Evolutionary conservation across 495 filamentous ascomycete species (phyloP).

Genomic region (Echria macrotheca): DNA sequence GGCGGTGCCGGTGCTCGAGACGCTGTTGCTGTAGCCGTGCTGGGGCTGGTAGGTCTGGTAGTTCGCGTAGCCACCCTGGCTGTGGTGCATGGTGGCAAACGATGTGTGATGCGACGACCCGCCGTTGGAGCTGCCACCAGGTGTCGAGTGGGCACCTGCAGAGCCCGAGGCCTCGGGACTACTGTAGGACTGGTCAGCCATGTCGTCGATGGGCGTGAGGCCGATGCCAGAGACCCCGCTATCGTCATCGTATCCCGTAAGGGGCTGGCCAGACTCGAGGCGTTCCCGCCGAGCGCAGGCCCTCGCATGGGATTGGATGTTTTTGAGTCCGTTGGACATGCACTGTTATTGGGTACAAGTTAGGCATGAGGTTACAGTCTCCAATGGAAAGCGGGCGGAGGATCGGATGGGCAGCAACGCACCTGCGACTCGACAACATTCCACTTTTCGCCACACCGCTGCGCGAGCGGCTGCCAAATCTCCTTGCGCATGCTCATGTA

Average conservation of each 20-base stretch:
- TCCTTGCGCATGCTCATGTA: constrained; percentile 65
- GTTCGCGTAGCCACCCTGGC: constrained; percentile 14
- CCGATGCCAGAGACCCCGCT: constrained; percentile 43
- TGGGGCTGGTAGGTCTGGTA: constrained; percentile 21
- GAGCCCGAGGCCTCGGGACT: constrained; percentile 36
- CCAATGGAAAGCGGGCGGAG: neutral
- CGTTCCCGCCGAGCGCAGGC: constrained; percentile 47
- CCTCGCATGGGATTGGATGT: constrained; percentile 49
- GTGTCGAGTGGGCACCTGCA: constrained; percentile 27
- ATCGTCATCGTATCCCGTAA: constrained; percentile 45
- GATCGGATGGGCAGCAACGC: constrained; percentile 19
- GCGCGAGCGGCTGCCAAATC: constrained; percentile 64
- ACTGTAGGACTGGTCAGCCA: constrained; percentile 40
- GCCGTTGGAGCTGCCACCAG: constrained; percentile 22
- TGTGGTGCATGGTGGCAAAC: constrained; percentile 24
- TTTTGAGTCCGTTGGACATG: constrained; percentile 55
- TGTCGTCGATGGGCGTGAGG: constrained; percentile 46
- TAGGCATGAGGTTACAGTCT: neutral
- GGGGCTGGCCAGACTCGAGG: constrained; percentile 36
- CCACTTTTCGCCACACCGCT: constrained; percentile 63
- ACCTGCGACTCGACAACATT: constrained; percentile 65
- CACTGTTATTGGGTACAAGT: constrained; percentile 30
- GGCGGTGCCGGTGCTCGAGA: constrained; percentile 32
- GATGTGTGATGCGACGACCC: constrained; percentile 10
- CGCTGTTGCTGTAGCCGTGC: constrained; percentile 40